A percentile compares a stretch with the other conserved stretches of the same genome.
Evolutionary conservation across 2,329 filamentous ascomycete genomes (phyloP).

Genomic region (Chrysoporthe puriensis): DNA sequence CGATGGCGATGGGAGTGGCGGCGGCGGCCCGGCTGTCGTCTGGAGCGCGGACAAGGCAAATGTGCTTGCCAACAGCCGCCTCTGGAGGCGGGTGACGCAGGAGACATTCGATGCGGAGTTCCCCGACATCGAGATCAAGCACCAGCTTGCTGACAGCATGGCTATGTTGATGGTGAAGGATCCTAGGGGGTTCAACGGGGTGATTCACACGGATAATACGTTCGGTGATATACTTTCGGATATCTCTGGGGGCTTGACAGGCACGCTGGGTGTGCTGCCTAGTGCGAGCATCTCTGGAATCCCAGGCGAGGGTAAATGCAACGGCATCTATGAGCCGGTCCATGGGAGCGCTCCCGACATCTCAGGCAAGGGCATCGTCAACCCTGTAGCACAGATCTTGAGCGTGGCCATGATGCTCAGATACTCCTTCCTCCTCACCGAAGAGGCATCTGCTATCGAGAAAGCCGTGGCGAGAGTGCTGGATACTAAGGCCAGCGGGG

Average conservation of each 20-base stretch:
- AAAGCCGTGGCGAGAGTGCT: conserved; percentile 66
- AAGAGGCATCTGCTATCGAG: conserved; percentile 66
- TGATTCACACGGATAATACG: conserved; percentile 52
- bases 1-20: neutral
- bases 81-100: conserved; percentile 51
- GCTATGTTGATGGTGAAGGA: conserved; percentile 53
- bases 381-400: conserved; percentile 72
- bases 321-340: conserved; percentile 23
- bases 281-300: conserved; percentile 22
- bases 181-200: conserved; percentile 51
- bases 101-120: conserved; percentile 48
- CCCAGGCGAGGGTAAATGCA: conserved; percentile 12
- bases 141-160: conserved; percentile 53
- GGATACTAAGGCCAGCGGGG: conserved; percentile 50
- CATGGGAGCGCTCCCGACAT: conserved; percentile 67
- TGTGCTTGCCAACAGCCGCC: conserved; percentile 52
- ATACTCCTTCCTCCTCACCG: conserved; percentile 67
- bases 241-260: conserved; percentile 18
- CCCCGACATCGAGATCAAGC: conserved; percentile 45
- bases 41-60: conserved; percentile 58
- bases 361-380: conserved; percentile 71
- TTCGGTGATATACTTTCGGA: conserved; percentile 22
- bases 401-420: conserved; percentile 76
- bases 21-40: conserved; percentile 37
- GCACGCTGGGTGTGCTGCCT: conserved; percentile 21